Evolutionary conservation across 2,329 filamentous ascomycete species (phyloP), one percentile per base, ranked within the genome.

Genomic region (Ophiostoma ulmi): DNA sequence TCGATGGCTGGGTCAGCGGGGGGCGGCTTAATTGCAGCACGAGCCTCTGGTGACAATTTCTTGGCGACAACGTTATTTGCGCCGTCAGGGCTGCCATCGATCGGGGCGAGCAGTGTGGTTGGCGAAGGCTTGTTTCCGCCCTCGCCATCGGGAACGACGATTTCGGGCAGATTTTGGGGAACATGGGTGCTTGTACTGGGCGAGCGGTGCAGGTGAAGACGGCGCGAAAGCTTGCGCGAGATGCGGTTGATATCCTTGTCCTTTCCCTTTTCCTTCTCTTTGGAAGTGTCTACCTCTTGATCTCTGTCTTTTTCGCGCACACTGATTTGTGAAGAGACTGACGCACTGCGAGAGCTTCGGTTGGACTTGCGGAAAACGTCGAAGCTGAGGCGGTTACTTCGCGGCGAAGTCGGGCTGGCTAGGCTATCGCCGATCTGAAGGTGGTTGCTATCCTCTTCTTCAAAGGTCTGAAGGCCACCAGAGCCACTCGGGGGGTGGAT

Each of bases 151-250:
- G 74, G 81, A 78, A 77, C 77, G 68, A 84, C 81, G 71, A 97
- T 92, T 73, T 90, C 89, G 31, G 94, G 94, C 69, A 98, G 85
- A 80, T 97, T 86, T 69, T 85, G 80, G 1, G 95, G 94, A 52
- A 98, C 86, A 79, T 92, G 90, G 35, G 89, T 86, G 72, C 92
- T 93, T 73, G 85, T 87, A 72, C 82, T 83, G 64, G 81, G 86
- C 77, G 77, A 81, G 77, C 80, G 86, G 81, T 78, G 85, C 70
- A 94, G 83, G 79, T 91, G 89, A 72, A 96, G 81, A n/a, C 90
- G 84, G 73, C 91, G 86, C 67, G 91, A 92, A 44, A 94, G 80
- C 72, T 88, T 82, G 70, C 81, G 81, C 72, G 74, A 72, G 3
- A 44, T 61, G 17, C 55, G 63, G 26, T 68, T 68, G 71, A 70